These are phyloP conservation scores for Globisporangium emineosum DNA, from an alignment of 352 stramenopile species.

Conservation along the genomic window DNA sequence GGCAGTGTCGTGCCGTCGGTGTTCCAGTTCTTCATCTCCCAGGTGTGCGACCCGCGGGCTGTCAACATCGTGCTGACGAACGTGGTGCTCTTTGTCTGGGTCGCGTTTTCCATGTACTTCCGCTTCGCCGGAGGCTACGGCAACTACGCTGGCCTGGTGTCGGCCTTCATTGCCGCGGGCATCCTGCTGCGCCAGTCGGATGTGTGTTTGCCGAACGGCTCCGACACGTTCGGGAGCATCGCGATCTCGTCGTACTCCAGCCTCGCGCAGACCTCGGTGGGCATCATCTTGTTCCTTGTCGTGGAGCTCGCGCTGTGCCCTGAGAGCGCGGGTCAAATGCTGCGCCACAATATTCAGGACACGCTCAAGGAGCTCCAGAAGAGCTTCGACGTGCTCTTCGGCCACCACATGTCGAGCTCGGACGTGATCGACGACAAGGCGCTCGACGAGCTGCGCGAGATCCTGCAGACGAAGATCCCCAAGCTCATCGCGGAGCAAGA, in stretches of 20 bases:
- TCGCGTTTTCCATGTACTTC: slow-evolving; percentile 64
- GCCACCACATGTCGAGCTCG: slow-evolving; percentile 57
- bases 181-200: slow-evolving; percentile 64
- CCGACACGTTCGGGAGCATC: slow-evolving; percentile 36
- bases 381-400: slow-evolving; percentile 63
- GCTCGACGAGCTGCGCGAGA: slow-evolving; percentile 44
- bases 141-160: slow-evolving; percentile 55
- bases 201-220: slow-evolving; percentile 38
- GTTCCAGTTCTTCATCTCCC: slow-evolving; percentile 50
- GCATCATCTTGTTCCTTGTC: slow-evolving; percentile 73
- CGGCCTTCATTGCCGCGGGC: slow-evolving; percentile 60
- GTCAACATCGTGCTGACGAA: slow-evolving; percentile 40
- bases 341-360: slow-evolving; percentile 73
- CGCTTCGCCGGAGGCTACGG: slow-evolving; percentile 55
- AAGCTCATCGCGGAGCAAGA: slow-evolving; percentile 55
- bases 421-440: slow-evolving; percentile 47
- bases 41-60: slow-evolving; percentile 24
- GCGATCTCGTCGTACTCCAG: slow-evolving; percentile 76
- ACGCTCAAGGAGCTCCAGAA: slow-evolving; percentile 61
- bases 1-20: slow-evolving; percentile 47
- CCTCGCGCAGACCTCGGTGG: slow-evolving; percentile 72
- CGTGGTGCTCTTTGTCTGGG: slow-evolving; percentile 50
- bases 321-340: slow-evolving; percentile 55
- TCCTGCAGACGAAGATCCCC: slow-evolving; percentile 56
- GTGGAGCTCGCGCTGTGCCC: slow-evolving; percentile 66